Percentiles rank a stretch among this genome's conserved stretches.
Evolutionary conservation across 768 basidiomycete species (phyloP).

Genomic region (Macrolepiota albuminosa): DNA sequence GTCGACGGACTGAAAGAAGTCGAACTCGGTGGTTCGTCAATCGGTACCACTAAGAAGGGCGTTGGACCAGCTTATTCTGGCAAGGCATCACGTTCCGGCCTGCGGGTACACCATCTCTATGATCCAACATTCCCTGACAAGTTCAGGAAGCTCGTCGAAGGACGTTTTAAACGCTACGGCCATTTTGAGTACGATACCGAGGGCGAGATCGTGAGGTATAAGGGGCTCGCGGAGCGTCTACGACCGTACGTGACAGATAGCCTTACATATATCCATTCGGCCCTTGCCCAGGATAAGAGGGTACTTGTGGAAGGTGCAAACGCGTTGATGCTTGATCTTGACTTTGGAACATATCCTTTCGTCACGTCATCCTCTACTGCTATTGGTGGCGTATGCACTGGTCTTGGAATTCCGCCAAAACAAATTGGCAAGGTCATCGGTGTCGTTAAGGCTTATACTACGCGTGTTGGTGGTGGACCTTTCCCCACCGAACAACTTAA

Average conservation of each 20-base stretch:
- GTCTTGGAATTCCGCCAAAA: conserved; percentile 94
- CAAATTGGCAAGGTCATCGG: conserved; percentile 84
- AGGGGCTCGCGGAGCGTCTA: conserved; percentile 79
- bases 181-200: conserved; percentile 98
- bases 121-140: conserved; percentile 83
- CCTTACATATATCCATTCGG: conserved; percentile 77
- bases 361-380: conserved; percentile 94
- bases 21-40: conserved; percentile 91
- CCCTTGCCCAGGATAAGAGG: conserved; percentile 68
- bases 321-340: conserved; percentile 96
- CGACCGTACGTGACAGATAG: conserved; percentile 89
- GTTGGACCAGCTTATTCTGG: conserved; percentile 99
- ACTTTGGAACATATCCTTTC: conserved; percentile 97
- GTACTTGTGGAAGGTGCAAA: conserved; percentile 97
- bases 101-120: conserved; percentile 95
- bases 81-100: conserved; percentile 93
- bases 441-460: conserved; percentile 97
- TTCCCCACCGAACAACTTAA: conserved; percentile 96
- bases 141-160: conserved; percentile 94
- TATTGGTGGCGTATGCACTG: conserved; percentile 95
- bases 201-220: conserved; percentile 89
- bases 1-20: conserved; percentile 98
- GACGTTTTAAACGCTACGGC: conserved; percentile 96
- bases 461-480: conserved; percentile 96
- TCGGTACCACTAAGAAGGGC: conserved; percentile 97